These are phyloP conservation scores for Salpingoeca rosetta DNA, from an alignment of 78 protist species.

Conservation along the genomic window DNA sequence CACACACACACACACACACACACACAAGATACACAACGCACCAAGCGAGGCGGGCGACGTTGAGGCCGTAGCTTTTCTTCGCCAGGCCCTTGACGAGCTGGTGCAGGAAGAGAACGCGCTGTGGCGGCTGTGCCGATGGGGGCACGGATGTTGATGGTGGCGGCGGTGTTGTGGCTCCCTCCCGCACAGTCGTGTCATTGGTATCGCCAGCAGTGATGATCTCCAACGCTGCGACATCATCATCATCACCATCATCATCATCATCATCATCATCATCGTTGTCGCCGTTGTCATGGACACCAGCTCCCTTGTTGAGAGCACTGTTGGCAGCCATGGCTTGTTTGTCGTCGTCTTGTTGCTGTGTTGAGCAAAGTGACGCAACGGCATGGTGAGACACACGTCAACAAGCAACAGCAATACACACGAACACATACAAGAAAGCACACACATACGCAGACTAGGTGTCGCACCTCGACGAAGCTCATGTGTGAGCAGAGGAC, in stretches of 20 bases:
- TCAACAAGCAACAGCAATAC: neutral
- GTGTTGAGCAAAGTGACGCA: no score
- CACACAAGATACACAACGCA: no score
- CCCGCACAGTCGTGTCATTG: neutral
- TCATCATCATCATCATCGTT: neutral
- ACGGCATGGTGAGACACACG: neutral
- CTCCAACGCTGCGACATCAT: neutral
- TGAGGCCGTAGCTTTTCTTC: slow-evolving; percentile 28
- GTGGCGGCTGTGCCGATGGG: no score
- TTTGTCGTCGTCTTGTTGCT: no score
- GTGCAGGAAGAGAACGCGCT: slow-evolving; percentile 40
- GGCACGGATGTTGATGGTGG: no score
- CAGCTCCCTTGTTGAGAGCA: neutral
- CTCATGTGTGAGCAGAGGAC: slow-evolving; percentile 63
- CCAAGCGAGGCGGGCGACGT: slow-evolving; percentile 49
- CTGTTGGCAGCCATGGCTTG: neutral
- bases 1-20: no score
- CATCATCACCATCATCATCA: neutral
- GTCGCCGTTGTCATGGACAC: neutral
- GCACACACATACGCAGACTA: neutral
- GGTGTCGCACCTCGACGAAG: slow-evolving; percentile 50
- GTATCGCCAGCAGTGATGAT: neutral
- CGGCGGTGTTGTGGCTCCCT: no score
- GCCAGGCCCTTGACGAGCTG: slow-evolving; percentile 29
- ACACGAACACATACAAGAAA: no score